phyloP scores from a whole-genome alignment of 495 filamentous ascomycete genomes.

The Penicillium goetzii region DNA sequence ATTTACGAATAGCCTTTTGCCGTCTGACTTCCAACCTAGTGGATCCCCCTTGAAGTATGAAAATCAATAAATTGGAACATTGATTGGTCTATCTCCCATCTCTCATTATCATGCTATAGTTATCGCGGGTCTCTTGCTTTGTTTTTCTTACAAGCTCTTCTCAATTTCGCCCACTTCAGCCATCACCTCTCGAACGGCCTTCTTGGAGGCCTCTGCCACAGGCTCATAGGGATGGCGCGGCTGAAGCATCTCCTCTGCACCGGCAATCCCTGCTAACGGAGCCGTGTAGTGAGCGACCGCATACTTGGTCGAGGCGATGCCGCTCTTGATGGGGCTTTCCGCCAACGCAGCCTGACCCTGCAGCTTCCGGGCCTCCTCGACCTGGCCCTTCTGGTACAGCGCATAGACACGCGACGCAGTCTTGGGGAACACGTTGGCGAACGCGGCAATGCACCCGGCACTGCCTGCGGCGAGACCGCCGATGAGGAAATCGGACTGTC shows the following conservation, averaged over 20 bases:
- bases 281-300: conserved; percentile 50
- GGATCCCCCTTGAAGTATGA: background rate
- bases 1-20: background rate
- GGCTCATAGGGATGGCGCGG: conserved; percentile 60
- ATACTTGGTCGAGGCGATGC: conserved; percentile 69
- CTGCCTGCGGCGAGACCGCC: conserved; percentile 49
- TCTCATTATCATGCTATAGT: background rate
- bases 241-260: conserved; percentile 36
- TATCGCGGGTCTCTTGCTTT: background rate
- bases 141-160: background rate
- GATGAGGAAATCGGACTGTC: conserved; percentile 71
- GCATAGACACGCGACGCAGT: conserved; percentile 64
- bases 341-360: conserved; percentile 74
- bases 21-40: background rate
- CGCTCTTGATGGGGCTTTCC: conserved; percentile 81
- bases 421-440: conserved; percentile 70
- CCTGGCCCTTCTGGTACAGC: conserved; percentile 64
- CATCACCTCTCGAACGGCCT: conserved; percentile 51
- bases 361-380: conserved; percentile 66
- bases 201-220: conserved; percentile 51
- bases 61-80: background rate
- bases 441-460: conserved; percentile 66
- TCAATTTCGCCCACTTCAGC: conserved; percentile 29
- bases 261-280: conserved; percentile 27
- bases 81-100: background rate